Percentiles rank a stretch among this genome's conserved stretches.
Conservation (phyloP, 164 flowering plant species). For the Vitis riparia region DNA sequence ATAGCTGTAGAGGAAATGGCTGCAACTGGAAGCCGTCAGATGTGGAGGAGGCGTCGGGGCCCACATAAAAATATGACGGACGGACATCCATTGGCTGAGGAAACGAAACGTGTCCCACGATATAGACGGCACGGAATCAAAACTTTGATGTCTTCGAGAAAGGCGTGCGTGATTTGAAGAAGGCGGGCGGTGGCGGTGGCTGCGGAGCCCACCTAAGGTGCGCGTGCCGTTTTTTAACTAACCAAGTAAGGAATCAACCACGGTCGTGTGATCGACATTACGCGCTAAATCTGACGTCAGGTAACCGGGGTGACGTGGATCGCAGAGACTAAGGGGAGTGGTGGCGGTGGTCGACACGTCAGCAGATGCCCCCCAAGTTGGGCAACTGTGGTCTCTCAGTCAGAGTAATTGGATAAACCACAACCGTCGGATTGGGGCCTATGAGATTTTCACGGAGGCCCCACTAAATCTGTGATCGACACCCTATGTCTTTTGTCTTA, state of each 20-base stretch:
- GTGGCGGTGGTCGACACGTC: slow-evolving; percentile 23
- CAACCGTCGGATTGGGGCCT: slow-evolving; percentile 10
- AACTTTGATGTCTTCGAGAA: neutral
- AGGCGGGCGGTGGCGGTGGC: slow-evolving; percentile 13
- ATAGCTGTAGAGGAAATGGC: slow-evolving; percentile 5
- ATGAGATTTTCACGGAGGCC: slow-evolving; percentile 2
- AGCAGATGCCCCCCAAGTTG: neutral
- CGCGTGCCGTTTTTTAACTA: slow-evolving; percentile 4
- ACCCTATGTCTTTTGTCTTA: neutral
- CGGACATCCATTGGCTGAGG: too few relatives aligned
- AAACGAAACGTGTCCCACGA: slow-evolving; percentile 13
- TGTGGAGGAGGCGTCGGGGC: slow-evolving; percentile 4
- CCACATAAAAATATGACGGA: neutral
- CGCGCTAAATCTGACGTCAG: slow-evolving; percentile 8
- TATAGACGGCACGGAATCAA: slow-evolving; percentile 17
- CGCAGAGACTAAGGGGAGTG: slow-evolving; percentile 3
- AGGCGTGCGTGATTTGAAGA: neutral
- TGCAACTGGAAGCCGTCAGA: slow-evolving; percentile 32
- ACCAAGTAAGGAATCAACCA: slow-evolving; percentile 19
- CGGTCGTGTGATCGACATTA: slow-evolving; percentile 13
- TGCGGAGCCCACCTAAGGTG: slow-evolving; percentile 8
- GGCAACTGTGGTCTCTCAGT: neutral
- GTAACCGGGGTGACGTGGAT: slow-evolving; percentile 20
- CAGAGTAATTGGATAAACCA: neutral
- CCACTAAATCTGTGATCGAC: slow-evolving; percentile 18